Evolutionary conservation across 1,139 yeast species (phyloP).

Genomic region (Hansenula lynferdii): DNA sequence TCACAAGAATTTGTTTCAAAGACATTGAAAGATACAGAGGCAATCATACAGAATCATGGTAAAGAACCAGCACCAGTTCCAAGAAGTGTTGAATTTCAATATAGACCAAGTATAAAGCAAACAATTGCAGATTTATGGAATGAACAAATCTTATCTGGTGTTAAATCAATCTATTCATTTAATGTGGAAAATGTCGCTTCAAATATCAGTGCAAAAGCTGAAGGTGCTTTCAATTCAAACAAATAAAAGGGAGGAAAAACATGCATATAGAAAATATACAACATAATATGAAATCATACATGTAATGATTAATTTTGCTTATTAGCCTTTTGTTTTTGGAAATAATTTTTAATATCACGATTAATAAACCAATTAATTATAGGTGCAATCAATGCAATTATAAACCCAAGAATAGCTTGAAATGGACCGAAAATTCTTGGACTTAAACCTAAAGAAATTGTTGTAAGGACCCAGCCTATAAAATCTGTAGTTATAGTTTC

Average conservation of each 20-base stretch:
- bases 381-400: conserved; percentile 63
- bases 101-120: conserved; percentile 46
- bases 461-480: conserved; percentile 78
- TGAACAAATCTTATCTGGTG: conserved; percentile 61
- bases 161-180: conserved; percentile 59
- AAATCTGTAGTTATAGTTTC: conserved; percentile 78
- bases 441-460: conserved; percentile 57
- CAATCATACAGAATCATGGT: conserved; percentile 46
- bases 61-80: conserved; percentile 35
- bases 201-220: conserved; percentile 32
- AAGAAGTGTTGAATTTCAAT: conserved; percentile 34
- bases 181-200: conserved; percentile 43
- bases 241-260: neutral
- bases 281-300: neutral
- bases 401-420: conserved; percentile 28
- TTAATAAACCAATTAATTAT: conserved; percentile 50
- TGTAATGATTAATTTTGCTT: conserved; percentile 1
- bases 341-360: conserved; percentile 50
- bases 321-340: conserved; percentile 13
- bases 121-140: conserved; percentile 82
- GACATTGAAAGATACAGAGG: conserved; percentile 44
- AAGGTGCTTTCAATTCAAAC: conserved; percentile 3
- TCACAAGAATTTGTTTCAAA: conserved; percentile 43
- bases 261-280: conserved; percentile 1
- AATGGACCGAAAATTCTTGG: conserved; percentile 15